Evolutionary conservation across 192 early-diverging fungal genomes (phyloP).

Genomic region (Coemansia furcata): DNA sequence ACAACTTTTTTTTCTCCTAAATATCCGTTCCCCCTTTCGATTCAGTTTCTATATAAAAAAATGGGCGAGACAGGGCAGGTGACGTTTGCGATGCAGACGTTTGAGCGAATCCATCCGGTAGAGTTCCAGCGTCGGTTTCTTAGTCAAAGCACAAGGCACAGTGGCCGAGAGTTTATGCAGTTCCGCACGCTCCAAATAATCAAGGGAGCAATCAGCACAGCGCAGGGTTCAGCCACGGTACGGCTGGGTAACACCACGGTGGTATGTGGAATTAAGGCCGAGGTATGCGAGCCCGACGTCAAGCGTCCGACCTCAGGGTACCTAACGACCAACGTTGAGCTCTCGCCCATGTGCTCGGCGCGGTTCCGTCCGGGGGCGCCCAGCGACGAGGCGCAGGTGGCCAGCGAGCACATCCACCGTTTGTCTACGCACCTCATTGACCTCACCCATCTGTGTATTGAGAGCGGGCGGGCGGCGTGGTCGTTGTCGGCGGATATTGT

Average conservation of each 20-base stretch:
- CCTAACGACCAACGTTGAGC: conserved; percentile 89
- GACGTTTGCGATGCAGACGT: conserved; percentile 64
- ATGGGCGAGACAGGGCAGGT: conserved; percentile 18
- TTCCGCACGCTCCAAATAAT: conserved; percentile 62
- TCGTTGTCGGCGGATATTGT: conserved; percentile 84
- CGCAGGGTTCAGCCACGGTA: conserved; percentile 84
- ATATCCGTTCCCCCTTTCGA: neutral
- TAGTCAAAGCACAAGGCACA: conserved; percentile 73
- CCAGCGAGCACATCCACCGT: conserved; percentile 74
- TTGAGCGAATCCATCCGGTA: conserved; percentile 81
- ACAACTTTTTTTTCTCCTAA: neutral
- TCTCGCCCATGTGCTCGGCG: conserved; percentile 88
- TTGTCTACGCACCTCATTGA: conserved; percentile 54
- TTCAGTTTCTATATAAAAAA: neutral
- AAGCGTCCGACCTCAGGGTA: conserved; percentile 70
- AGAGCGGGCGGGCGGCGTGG: conserved; percentile 79
- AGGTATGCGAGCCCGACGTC: conserved; percentile 79
- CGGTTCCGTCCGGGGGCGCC: conserved; percentile 84
- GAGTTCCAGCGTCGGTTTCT: conserved; percentile 88
- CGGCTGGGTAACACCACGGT: conserved; percentile 86
- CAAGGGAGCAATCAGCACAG: conserved; percentile 70
- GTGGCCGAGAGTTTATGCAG: conserved; percentile 69
- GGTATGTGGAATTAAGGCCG: conserved; percentile 92
- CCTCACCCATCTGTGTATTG: conserved; percentile 67
- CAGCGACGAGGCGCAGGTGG: conserved; percentile 73